Evolutionary conservation across 768 basidiomycete genomes (phyloP), one percentile per base, ranked within the genome.

Genomic region (Russula sp.): DNA sequence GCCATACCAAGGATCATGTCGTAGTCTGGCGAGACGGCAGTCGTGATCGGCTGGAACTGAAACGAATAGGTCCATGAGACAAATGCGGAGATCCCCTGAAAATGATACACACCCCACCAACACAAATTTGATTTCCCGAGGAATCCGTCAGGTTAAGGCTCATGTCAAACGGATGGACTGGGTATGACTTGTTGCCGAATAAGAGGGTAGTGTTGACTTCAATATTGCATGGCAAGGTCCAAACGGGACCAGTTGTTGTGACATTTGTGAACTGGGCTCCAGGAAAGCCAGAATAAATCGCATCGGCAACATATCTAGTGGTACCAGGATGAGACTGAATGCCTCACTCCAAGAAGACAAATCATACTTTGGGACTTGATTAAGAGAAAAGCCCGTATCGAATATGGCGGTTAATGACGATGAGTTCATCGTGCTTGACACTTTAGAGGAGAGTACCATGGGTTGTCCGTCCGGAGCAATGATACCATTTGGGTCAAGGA

Each of bases 1-100:
- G 83, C 79, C 86, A 89, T 89, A 61, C 89, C 89, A 51, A 90
- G 77, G 51, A 90, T 81, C 72, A 86, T 80, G 70, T 89, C 88
- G 66, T 79, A 89, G 32, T 73, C 77, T 32, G 80, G 76, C 46
- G 78, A 78, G 48, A 74, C 72, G 55, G 80, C 76, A 53, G 80
- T 83, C 9, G 81, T 80, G 49, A 84, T 81, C 7, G 88, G 88
- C 67, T 90, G 89, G 76, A 89, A 90, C 88, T 89, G 63, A 28
- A 28, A 24, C 62, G 26, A 57, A 48, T 58, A 24, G 57, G 40
- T 58, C 26, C 5, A 62, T 30, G 56, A 32, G 62, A 7, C 10
- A 63, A 20, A 56, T 51, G 30, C 6, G 24, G 50, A 20, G 22
- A 16, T 16, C 1, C 38, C 16, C 20, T 55, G 26, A 60, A 40